Conservation (phyloP, 73 alveolate species). For the Tetrahymena thermophila region DNA sequence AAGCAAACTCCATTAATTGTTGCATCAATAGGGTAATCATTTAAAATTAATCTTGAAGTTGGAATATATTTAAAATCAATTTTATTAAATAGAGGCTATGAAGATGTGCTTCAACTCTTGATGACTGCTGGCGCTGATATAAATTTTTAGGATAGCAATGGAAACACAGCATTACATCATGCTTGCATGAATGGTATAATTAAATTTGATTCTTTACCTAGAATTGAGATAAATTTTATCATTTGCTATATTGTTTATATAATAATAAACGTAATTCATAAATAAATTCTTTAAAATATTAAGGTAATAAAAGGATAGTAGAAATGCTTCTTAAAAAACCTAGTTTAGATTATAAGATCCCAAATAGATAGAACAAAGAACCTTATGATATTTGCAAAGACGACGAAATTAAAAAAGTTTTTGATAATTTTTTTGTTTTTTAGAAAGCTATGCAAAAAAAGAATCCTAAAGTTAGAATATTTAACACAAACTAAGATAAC, state of each 20-base stretch:
- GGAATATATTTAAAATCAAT: too few species aligned
- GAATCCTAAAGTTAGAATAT: neutral
- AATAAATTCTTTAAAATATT: neutral
- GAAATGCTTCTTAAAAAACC: neutral
- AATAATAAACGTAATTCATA: too few species aligned
- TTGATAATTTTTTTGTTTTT: neutral
- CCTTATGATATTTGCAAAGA: neutral
- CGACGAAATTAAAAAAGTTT: neutral
- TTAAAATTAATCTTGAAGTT: neutral
- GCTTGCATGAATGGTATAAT: neutral
- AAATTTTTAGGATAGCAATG: neutral
- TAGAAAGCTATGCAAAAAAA: neutral
- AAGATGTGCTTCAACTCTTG: neutral
- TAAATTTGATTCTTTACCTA: neutral
- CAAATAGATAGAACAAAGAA: neutral
- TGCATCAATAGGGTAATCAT: neutral
- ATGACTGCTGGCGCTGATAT: neutral
- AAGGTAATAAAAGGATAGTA: neutral
- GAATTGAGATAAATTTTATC: too few species aligned
- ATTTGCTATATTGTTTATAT: too few species aligned
- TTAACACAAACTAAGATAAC: neutral
- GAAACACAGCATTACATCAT: neutral
- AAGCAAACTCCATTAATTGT: neutral
- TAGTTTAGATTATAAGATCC: neutral
- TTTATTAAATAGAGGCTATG: neutral